A percentile compares a stretch with the other conserved stretches of the same genome.
Conservation (phyloP, 306 rosid species). For the Lathyrus aphaca region DNA sequence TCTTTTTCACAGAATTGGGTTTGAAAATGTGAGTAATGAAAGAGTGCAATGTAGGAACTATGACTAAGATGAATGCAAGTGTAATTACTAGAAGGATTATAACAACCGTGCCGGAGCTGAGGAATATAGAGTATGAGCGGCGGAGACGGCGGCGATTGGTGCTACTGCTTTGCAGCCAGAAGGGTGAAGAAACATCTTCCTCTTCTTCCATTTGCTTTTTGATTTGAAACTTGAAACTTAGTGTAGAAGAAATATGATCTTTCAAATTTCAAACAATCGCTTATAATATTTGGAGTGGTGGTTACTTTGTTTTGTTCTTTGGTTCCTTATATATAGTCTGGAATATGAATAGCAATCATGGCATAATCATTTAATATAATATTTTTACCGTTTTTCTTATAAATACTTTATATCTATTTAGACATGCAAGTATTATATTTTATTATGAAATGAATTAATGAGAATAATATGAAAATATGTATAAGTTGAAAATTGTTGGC, state of each 20-base stretch:
- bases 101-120: constrained; percentile 59
- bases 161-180: constrained; percentile 57
- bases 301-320: constrained; percentile 14
- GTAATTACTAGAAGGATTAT: constrained; percentile 49
- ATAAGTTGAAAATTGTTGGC: constrained; percentile 27
- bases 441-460: neutral
- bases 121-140: constrained; percentile 52
- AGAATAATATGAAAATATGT: neutral
- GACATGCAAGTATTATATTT: neutral
- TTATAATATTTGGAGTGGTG: neutral
- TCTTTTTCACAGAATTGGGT: constrained; percentile 67
- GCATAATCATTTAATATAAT: constrained; percentile 4
- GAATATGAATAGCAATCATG: neutral
- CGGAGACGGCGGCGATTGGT: constrained; percentile 45
- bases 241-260: constrained; percentile 3
- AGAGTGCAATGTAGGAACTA: constrained; percentile 58
- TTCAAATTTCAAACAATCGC: neutral
- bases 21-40: constrained; percentile 59
- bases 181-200: constrained; percentile 50
- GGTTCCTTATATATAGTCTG: constrained; percentile 38
- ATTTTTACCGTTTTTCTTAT: neutral
- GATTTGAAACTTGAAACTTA: constrained; percentile 4
- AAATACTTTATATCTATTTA: neutral
- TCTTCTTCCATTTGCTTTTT: constrained; percentile 51
- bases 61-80: constrained; percentile 48